Evolutionary conservation across 139 green algal species (phyloP).

Genomic region (Chlorella sp.): DNA sequence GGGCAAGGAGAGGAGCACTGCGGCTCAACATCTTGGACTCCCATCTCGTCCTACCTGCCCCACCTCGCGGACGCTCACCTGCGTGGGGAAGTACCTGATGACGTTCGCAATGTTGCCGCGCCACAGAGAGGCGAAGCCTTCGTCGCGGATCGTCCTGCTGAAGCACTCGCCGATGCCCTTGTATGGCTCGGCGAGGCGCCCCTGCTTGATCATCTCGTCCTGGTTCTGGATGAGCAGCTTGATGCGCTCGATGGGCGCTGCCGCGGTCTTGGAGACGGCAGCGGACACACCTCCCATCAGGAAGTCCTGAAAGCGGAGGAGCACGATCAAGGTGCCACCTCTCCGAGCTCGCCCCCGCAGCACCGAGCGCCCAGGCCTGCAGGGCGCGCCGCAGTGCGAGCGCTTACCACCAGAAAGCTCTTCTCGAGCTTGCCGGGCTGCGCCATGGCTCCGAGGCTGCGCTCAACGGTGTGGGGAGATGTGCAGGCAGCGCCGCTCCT

Average conservation of each 20-base stretch:
- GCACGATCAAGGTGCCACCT: not conserved
- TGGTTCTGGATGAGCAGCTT: constrained; percentile 89
- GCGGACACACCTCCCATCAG: constrained; percentile 55
- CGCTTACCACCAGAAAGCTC: constrained; percentile 5
- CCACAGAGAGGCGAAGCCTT: constrained; percentile 92
- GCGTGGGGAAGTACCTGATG: constrained; percentile 87
- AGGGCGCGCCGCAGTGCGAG: not conserved
- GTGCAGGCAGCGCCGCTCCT: too few species aligned
- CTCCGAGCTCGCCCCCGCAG: not conserved
- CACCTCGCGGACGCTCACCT: constrained; percentile 17
- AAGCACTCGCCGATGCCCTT: constrained; percentile 97
- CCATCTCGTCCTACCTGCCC: not conserved
- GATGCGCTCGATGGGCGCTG: constrained; percentile 94
- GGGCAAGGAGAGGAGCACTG: not conserved
- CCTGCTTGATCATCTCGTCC: constrained; percentile 68
- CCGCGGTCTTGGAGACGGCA: constrained; percentile 89
- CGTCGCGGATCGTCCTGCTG: constrained; percentile 74
- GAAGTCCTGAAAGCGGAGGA: constrained; percentile 28
- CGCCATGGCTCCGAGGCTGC: too few species aligned
- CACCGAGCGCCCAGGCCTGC: not conserved
- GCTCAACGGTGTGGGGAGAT: too few species aligned
- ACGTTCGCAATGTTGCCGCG: constrained; percentile 97
- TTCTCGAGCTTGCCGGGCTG: constrained; percentile 11
- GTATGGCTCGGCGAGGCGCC: constrained; percentile 59
- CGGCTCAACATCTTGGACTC: not conserved